Conservation (phyloP, 768 basidiomycete genomes). For the Hericium coralloides region DNA sequence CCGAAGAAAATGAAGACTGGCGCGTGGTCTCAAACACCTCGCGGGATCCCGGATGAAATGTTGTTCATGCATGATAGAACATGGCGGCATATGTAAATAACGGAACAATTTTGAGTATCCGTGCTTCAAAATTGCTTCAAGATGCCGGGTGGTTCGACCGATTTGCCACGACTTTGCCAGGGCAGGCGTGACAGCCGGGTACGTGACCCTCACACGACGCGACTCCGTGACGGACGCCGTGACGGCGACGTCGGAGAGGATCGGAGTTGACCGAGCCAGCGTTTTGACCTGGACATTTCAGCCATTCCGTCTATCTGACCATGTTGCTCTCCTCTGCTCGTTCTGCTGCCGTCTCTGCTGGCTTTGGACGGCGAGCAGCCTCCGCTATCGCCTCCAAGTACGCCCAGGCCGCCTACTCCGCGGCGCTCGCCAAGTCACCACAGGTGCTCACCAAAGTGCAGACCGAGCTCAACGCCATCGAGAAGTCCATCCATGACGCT, state of each 20-base stretch:
- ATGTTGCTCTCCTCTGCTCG: constrained; percentile 54
- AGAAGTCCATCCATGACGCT: constrained; percentile 56
- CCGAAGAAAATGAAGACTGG: too few species aligned
- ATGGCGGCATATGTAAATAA: too few species aligned
- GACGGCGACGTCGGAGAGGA: background rate
- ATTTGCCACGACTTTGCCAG: too few species aligned
- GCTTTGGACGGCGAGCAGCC: constrained; percentile 61
- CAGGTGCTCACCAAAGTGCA: constrained; percentile 80
- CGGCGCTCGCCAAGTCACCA: constrained; percentile 77
- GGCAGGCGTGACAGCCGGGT: background rate
- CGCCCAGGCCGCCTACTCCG: constrained; percentile 73
- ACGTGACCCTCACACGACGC: too few species aligned
- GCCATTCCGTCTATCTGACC: constrained; percentile 20
- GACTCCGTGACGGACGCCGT: too few species aligned
- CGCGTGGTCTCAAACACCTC: too few species aligned
- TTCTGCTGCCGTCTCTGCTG: constrained; percentile 34
- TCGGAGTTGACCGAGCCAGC: background rate
- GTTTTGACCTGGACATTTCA: background rate
- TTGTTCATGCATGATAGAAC: too few species aligned
- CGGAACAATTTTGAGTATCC: too few species aligned
- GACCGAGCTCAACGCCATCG: constrained; percentile 67
- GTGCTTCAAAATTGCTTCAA: too few species aligned
- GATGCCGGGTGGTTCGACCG: too few species aligned
- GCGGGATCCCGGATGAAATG: too few species aligned
- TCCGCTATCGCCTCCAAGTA: constrained; percentile 77